Base-by-base conservation (phyloP, 192 early-diverging fungal species). In the Phlyctochytrium bullatum region DNA sequence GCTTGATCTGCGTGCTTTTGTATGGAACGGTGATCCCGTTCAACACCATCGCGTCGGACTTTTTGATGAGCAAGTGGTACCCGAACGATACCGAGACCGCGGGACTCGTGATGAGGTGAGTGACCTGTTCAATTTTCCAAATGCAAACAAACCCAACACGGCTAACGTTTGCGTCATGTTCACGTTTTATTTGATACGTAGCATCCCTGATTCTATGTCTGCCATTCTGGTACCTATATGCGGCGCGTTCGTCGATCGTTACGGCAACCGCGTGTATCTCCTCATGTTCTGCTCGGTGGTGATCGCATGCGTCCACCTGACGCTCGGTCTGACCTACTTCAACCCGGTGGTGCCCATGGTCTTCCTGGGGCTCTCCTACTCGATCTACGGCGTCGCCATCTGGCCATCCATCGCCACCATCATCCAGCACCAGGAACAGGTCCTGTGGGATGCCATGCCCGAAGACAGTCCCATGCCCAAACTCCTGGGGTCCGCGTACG, bases 201-300 rank as follows among this genome's bases (percentile, higher is more conserved):
- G 83, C 36, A 79, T 85, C 53, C 88, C 88, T 27, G 88, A 89
- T 67, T 72, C 86, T 2, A 68, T 87, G 14, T 88, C 86, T 0
- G 80, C 82, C 2, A 25, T 89, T 29, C 76, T 89, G 0, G 84
- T 87, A 0, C 84, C 86, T 1, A 69, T 80, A 2, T 81, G 77
- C 59, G 88, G 88, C 25, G 72, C 73, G 34, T 71, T 87, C 67
- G 79, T 85, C 52, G 85, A 88, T 66, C 78, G 75, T 24, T 80
- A 80, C 54, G 85, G 85, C 20, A 68, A 72, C 53, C 77, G 86
- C 10, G 74, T 78, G 1, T 71, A 76, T 40, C 73, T 84, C 3
- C 76, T 89, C 4, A 65, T 86, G 32, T 36, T 83, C 1, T 87
- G 82, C 31, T 80, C 83, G 10, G 34, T 84, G 0, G 63, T 81